Evolutionary conservation across 495 filamentous ascomycete genomes (phyloP).

Genomic region (Lasiosphaeria ovina): DNA sequence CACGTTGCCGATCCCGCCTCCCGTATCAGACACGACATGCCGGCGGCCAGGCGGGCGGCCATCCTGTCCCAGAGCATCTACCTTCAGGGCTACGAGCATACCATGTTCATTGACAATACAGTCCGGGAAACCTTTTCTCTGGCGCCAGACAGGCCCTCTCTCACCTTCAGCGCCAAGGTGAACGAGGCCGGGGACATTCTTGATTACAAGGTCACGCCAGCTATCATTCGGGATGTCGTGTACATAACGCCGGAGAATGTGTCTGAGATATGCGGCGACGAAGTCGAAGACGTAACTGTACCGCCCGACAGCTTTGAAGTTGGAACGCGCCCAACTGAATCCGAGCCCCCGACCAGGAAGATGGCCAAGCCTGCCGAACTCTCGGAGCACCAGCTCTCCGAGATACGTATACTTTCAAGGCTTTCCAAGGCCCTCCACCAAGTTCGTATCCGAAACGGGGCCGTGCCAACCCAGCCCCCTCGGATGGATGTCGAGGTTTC

Average conservation of each 20-base stretch:
- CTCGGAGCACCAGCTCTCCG: constrained; percentile 26
- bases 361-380: constrained; percentile 39
- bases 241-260: constrained; percentile 65
- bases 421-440: constrained; percentile 38
- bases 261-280: constrained; percentile 46
- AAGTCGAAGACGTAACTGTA: constrained; percentile 3
- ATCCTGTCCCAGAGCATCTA: constrained; percentile 67
- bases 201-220: constrained; percentile 69
- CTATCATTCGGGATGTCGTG: constrained; percentile 67
- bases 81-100: constrained; percentile 64
- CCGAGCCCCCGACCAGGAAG: constrained; percentile 22
- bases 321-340: constrained; percentile 30
- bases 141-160: constrained; percentile 58
- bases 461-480: constrained; percentile 36
- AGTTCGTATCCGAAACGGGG: constrained; percentile 36
- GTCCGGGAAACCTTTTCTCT: constrained; percentile 68
- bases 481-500: constrained; percentile 33
- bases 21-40: constrained; percentile 59
- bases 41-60: constrained; percentile 63
- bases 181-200: constrained; percentile 61
- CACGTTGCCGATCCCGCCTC: constrained; percentile 94
- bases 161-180: constrained; percentile 81
- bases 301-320: constrained; percentile 26
- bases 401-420: constrained; percentile 34
- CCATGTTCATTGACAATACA: constrained; percentile 67